These are phyloP conservation scores for Mycena chlorophos DNA, from an alignment of 768 basidiomycete species.

Conservation along the genomic window DNA sequence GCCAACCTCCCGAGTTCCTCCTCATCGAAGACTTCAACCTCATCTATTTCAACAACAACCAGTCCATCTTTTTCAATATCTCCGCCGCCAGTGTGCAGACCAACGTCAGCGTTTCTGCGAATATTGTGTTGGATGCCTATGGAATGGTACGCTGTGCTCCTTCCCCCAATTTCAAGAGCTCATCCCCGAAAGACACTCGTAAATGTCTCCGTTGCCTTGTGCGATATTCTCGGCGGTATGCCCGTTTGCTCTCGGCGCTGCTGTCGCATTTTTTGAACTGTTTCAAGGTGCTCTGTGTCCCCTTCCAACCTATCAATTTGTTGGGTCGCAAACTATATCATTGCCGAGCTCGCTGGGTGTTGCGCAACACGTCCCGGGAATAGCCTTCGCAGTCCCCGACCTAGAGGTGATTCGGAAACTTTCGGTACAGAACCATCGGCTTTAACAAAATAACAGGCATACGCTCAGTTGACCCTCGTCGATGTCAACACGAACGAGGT, in stretches of 20 bases:
- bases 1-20: conserved; percentile 74
- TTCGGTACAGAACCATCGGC: too few species aligned
- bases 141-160: too few species aligned
- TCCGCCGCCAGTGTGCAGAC: conserved; percentile 79
- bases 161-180: too few species aligned
- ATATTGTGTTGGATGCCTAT: conserved; percentile 84
- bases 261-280: neutral
- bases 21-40: conserved; percentile 80
- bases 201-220: conserved; percentile 87
- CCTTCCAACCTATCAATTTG: conserved; percentile 81
- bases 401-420: too few species aligned
- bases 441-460: too few species aligned
- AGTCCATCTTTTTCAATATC: conserved; percentile 81
- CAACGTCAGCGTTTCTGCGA: conserved; percentile 79
- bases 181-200: too few species aligned
- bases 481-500: conserved; percentile 68
- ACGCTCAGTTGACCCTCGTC: conserved; percentile 73
- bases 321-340: conserved; percentile 70
- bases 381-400: conserved; percentile 88
- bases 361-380: conserved; percentile 60
- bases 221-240: conserved; percentile 60
- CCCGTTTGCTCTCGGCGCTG: neutral
- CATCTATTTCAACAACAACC: conserved; percentile 65
- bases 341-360: conserved; percentile 63
- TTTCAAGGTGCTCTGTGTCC: conserved; percentile 71